These are phyloP conservation scores for Penicillium herquei DNA, from an alignment of 495 filamentous ascomycete species.

Conservation along the genomic window DNA sequence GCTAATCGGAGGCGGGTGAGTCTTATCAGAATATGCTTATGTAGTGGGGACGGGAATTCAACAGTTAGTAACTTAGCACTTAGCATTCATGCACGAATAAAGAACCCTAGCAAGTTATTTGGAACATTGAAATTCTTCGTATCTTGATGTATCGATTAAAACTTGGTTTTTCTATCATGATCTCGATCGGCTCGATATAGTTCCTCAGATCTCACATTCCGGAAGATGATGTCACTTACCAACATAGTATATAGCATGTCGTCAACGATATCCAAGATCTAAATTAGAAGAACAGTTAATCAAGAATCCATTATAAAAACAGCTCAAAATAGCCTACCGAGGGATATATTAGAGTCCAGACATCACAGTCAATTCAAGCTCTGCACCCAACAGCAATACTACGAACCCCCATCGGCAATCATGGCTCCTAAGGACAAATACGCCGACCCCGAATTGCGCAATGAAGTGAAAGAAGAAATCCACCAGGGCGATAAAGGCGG, in stretches of 20 bases:
- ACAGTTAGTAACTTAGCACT: no score
- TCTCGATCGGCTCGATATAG: background rate
- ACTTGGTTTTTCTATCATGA: background rate
- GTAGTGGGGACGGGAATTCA: no score
- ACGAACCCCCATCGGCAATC: background rate
- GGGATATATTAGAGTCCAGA: background rate
- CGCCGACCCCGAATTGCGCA: slow-evolving; percentile 46
- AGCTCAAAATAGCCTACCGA: no score
- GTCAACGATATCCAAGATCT: background rate
- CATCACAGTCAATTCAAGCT: background rate
- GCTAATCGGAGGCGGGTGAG: no score
- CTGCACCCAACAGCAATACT: no score
- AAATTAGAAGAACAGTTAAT: background rate
- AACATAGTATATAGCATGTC: background rate
- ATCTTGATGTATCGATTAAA: no score
- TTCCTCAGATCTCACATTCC: background rate
- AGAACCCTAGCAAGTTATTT: no score
- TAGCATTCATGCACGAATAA: no score
- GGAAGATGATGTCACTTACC: background rate
- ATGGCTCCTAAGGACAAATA: slow-evolving; percentile 51
- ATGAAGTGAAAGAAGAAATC: slow-evolving; percentile 48
- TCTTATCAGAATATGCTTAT: no score
- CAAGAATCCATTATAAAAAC: no score
- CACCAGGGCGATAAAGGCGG: slow-evolving; percentile 48
- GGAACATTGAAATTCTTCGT: no score